phyloP scores from a whole-genome alignment of 1,284 basidiomycete species.

The Trichosporon sp. region DNA sequence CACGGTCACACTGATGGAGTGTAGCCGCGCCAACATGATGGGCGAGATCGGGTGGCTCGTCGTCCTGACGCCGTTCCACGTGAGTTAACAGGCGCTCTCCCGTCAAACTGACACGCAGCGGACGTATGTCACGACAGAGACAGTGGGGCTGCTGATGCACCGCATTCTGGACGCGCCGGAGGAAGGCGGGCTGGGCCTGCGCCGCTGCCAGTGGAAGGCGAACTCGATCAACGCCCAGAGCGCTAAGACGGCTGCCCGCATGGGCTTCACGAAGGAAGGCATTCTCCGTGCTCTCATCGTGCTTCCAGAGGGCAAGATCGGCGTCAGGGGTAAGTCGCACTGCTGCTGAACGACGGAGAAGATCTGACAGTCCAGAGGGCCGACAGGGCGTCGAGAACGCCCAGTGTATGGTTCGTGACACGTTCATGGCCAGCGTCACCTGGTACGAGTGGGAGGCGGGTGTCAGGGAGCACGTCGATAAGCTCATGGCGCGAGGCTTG shows the following conservation, averaged over 20 bases:
- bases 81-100: constrained; percentile 9
- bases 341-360: too few relatives aligned
- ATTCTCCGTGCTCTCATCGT: constrained; percentile 30
- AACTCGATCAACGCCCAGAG: constrained; percentile 33
- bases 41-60: constrained; percentile 41
- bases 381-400: constrained; percentile 25
- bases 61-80: constrained; percentile 38
- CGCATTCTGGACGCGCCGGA: constrained; percentile 33
- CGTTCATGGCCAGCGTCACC: constrained; percentile 35
- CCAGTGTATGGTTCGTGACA: constrained; percentile 30
- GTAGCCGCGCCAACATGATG: constrained; percentile 27
- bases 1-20: constrained; percentile 31
- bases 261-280: constrained; percentile 39
- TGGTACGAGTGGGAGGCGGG: constrained; percentile 42
- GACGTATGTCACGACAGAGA: constrained; percentile 42
- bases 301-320: constrained; percentile 30
- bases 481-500: constrained; percentile 23
- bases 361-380: constrained; percentile 24
- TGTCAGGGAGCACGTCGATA: constrained; percentile 32
- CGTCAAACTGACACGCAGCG: constrained; percentile 20
- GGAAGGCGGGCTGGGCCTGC: constrained; percentile 36
- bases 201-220: constrained; percentile 42
- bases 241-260: constrained; percentile 28
- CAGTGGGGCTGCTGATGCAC: constrained; percentile 39
- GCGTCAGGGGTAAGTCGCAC: constrained; percentile 29